Evolutionary conservation across 768 basidiomycete genomes (phyloP), one percentile per base, ranked within the genome.

Genomic region (Amyloporia xantha): DNA sequence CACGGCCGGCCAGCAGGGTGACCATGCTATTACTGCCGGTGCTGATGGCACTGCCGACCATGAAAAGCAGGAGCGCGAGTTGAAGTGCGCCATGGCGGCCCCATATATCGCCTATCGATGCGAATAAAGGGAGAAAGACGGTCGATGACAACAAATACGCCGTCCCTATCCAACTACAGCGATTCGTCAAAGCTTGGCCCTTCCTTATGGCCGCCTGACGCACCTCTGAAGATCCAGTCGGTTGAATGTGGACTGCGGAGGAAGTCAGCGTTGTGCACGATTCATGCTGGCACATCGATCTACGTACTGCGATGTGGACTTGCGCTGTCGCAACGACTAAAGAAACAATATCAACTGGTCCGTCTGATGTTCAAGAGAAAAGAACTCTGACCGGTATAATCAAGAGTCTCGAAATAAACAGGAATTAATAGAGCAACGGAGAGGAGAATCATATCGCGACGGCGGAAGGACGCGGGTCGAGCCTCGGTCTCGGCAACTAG

Each of bases 301-400:
- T 13, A 59, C 71, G 41, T 54, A 76, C 74, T 9, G 76, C 77
- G 49, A 78, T 78, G 28, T 69, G 70, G 25, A 71, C 61, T 48
- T 78, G 76, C 2, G 77, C 74, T 12, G 75, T 78, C 3, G 77
- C 76, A 25, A 78, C 73, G 1, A 77, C 76, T 73, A 52, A 33
- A 43, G 26, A 40, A 10, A n/a, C 6, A 40, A n/a, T 28, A 1
- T n/a, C n/a, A n/a, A n/a, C n/a, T n/a, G n/a, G n/a, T n/a, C n/a
- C n/a, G n/a, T n/a, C n/a, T n/a, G n/a, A n/a, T n/a, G n/a, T n/a
- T n/a, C n/a, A n/a, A n/a, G n/a, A n/a, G n/a, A n/a, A n/a, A 9
- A 19, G 17, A 2, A n/a, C 30, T 28, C 26, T n/a, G n/a, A 68
- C 67, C 62, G 11, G 68, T 69, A 27, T 68, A 68, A 41, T 69